Conservation (phyloP, 257 asterid genomes). For the Vinca minor region DNA sequence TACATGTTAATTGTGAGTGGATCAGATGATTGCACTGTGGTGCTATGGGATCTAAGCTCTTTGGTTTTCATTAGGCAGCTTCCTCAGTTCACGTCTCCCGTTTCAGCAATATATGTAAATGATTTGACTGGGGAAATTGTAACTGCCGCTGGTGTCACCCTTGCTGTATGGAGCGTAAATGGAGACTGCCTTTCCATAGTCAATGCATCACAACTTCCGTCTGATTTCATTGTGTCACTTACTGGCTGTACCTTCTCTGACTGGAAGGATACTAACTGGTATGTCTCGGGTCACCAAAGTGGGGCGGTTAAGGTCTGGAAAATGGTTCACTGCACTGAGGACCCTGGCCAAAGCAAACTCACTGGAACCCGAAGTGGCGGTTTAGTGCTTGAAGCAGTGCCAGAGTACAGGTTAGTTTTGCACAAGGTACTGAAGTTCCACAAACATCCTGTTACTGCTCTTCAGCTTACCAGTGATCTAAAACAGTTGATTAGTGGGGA, state of each 20-base stretch:
- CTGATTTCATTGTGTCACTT: conserved; percentile 75
- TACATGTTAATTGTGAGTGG: conserved; percentile 97
- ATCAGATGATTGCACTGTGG: conserved; percentile 83
- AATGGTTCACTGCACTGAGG: conserved; percentile 79
- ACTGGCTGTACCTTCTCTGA: conserved; percentile 70
- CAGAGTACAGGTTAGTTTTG: conserved; percentile 73
- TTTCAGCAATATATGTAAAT: conserved; percentile 79
- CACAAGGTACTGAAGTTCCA: conserved; percentile 82
- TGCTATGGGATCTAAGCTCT: conserved; percentile 93
- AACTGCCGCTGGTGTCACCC: conserved; percentile 91
- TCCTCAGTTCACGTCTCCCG: conserved; percentile 77
- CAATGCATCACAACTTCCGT: conserved; percentile 94
- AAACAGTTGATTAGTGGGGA: conserved; percentile 90
- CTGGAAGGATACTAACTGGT: conserved; percentile 80
- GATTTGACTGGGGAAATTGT: conserved; percentile 81
- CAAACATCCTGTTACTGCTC: conserved; percentile 74
- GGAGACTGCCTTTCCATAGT: conserved; percentile 95
- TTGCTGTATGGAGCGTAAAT: conserved; percentile 89
- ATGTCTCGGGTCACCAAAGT: conserved; percentile 92
- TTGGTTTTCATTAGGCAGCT: conserved; percentile 80
- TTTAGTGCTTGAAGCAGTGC: conserved; percentile 49
- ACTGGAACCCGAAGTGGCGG: conserved; percentile 50
- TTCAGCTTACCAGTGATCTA: conserved; percentile 68
- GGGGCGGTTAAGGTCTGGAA: conserved; percentile 98
- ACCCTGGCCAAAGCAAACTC: conserved; percentile 37